Evolutionary conservation across 306 rosid genomes (phyloP).

Genomic region (Vicia villosa): DNA sequence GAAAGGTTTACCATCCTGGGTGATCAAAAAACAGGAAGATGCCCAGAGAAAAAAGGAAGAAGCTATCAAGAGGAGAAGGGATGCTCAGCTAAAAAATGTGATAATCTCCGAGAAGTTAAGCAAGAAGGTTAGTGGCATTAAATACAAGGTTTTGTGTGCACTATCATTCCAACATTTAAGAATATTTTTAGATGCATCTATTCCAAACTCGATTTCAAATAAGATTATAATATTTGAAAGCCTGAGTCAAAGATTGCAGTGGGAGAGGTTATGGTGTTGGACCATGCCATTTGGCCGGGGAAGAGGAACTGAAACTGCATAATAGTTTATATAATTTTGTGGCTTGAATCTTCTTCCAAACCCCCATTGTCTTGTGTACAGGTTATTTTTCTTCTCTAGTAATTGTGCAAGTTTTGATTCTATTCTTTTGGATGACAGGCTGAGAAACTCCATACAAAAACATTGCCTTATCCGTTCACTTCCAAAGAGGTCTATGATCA

Average conservation of each 20-base stretch:
- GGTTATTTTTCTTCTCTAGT: slow-evolving; percentile 11
- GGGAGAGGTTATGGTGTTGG: background rate
- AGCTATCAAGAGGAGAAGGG: slow-evolving; percentile 73
- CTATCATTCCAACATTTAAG: background rate
- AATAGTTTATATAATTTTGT: background rate
- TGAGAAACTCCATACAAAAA: slow-evolving; percentile 76
- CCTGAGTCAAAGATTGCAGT: background rate
- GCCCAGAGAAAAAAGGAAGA: slow-evolving; percentile 78
- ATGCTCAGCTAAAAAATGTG: slow-evolving; percentile 77
- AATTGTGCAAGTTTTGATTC: slow-evolving; percentile 20
- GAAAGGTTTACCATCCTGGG: slow-evolving; percentile 85
- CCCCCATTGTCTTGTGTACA: background rate
- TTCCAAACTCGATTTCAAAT: background rate
- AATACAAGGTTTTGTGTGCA: slow-evolving; percentile 23
- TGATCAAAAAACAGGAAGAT: slow-evolving; percentile 71
- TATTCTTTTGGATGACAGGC: slow-evolving; percentile 61
- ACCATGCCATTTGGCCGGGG: background rate
- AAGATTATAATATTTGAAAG: background rate
- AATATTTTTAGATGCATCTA: background rate
- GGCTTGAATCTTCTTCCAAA: slow-evolving; percentile 14
- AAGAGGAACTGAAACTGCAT: background rate
- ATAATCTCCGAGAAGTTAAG: slow-evolving; percentile 81
- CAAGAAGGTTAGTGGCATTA: slow-evolving; percentile 67
- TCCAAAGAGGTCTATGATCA: slow-evolving; percentile 77
- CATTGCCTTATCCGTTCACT: slow-evolving; percentile 79